Percentiles rank a stretch among this genome's conserved stretches.
These are phyloP conservation scores for Pseudofabraea citricarpa DNA, from an alignment of 2,329 filamentous ascomycete genomes.

Conservation along the genomic window DNA sequence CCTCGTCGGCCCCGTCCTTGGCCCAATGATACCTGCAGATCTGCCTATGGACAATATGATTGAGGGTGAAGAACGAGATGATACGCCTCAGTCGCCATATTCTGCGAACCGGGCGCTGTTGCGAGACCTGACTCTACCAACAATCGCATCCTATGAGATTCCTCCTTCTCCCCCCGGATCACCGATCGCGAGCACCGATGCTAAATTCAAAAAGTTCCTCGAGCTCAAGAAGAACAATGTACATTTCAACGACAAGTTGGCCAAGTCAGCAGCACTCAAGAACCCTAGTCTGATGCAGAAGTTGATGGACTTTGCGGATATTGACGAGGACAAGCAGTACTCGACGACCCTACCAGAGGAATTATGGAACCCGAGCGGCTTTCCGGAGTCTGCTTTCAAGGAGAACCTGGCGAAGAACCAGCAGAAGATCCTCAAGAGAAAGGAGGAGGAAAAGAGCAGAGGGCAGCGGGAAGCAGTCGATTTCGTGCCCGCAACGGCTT, in stretches of 20 bases:
- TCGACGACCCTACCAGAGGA: conserved; percentile 52
- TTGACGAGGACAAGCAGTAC: conserved; percentile 56
- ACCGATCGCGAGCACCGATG: conserved; percentile 46
- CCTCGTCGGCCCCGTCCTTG: conserved; percentile 22
- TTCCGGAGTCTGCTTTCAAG: conserved; percentile 51
- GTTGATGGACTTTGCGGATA: conserved; percentile 63
- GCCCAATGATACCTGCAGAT: conserved; percentile 19
- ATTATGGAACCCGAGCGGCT: conserved; percentile 52
- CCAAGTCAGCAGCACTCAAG: conserved; percentile 59
- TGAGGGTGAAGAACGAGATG: conserved; percentile 23
- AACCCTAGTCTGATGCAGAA: conserved; percentile 72
- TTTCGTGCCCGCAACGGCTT: conserved; percentile 25
- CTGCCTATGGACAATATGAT: conserved; percentile 14
- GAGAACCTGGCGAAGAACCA: conserved; percentile 45
- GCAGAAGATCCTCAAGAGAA: conserved; percentile 24
- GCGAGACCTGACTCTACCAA: conserved; percentile 69
- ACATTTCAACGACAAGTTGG: conserved; percentile 74
- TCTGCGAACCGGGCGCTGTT: conserved; percentile 58
- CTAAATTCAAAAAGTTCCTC: conserved; percentile 71
- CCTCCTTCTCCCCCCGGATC: conserved; percentile 67
- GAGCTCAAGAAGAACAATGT: conserved; percentile 70
- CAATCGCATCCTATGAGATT: conserved; percentile 67
- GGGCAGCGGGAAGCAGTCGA: conserved; percentile 26
- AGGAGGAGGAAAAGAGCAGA: conserved; percentile 24
- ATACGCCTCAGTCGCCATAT: conserved; percentile 54